Conservation (phyloP, 108 stramenopile genomes). For the Skeletonema menzelii region DNA sequence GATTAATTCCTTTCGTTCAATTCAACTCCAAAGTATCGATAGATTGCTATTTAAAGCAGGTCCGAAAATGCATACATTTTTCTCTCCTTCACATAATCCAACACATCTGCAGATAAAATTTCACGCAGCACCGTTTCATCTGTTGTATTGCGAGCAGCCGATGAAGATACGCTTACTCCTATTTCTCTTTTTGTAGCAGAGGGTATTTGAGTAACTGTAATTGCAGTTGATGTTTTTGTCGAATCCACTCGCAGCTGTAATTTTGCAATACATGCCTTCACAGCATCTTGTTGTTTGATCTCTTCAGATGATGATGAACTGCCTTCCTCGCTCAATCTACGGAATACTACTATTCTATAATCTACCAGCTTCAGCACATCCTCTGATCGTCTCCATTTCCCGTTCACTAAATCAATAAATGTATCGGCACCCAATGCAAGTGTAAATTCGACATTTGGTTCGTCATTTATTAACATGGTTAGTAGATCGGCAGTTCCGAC, state of each 20-base stretch:
- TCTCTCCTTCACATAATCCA: constrained; percentile 64
- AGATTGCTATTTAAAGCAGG: too few species aligned
- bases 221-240: constrained; percentile 14
- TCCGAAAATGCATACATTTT: constrained; percentile 64
- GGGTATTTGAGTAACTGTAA: constrained; percentile 47
- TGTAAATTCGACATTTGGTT: constrained; percentile 54
- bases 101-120: constrained; percentile 43
- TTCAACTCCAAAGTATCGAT: too few species aligned
- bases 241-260: constrained; percentile 14
- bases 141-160: constrained; percentile 42
- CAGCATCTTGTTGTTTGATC: constrained; percentile 8
- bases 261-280: constrained; percentile 13
- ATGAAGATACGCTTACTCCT: constrained; percentile 51
- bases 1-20: too few species aligned
- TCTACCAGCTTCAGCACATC: constrained; percentile 66
- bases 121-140: constrained; percentile 36
- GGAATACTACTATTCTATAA: constrained; percentile 72
- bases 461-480: constrained; percentile 58
- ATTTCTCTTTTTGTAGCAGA: constrained; percentile 25
- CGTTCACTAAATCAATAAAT: constrained; percentile 73
- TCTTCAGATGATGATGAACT: background rate
- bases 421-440: constrained; percentile 83
- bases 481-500: constrained; percentile 84
- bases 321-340: constrained; percentile 28
- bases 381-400: constrained; percentile 75